These are phyloP conservation scores for Colletotrichum plurivorum DNA, from an alignment of 2,329 filamentous ascomycete species.

Conservation along the genomic window DNA sequence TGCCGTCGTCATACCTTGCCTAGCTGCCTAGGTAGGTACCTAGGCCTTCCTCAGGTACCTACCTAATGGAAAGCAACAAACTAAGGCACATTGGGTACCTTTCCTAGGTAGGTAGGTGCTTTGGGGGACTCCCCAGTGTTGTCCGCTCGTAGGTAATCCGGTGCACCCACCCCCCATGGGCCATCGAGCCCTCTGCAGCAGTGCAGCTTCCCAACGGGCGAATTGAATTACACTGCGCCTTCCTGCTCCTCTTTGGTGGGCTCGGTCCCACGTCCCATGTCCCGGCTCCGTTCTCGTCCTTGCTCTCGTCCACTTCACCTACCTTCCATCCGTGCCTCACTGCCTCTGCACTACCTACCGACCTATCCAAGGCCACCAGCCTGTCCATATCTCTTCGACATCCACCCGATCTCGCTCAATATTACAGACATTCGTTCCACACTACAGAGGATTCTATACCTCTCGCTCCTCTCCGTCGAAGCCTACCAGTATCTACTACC, in stretches of 20 bases:
- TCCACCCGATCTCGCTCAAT: no score
- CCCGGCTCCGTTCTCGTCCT: not conserved
- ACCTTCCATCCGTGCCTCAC: no score
- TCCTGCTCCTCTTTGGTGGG: conserved; percentile 13
- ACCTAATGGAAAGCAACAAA: not conserved
- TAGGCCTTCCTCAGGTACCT: not conserved
- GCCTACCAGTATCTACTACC: no score
- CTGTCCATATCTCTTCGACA: no score
- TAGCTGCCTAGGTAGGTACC: not conserved
- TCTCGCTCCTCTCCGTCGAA: no score
- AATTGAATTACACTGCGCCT: conserved; percentile 19
- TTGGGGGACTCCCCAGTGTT: not conserved
- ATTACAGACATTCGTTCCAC: no score
- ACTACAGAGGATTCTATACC: no score
- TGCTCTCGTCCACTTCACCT: not conserved
- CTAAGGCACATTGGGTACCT: no score
- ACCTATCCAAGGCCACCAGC: no score
- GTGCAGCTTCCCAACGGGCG: conserved; percentile 2
- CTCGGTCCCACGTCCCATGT: conserved; percentile 12
- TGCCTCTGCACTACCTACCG: no score
- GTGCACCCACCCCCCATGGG: not conserved
- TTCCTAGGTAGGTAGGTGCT: no score
- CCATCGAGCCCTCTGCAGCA: not conserved
- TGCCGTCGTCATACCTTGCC: conserved; percentile 31
- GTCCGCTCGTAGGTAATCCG: not conserved